Percentiles rank a stretch among this genome's conserved stretches.
phyloP scores from a whole-genome alignment of 257 asterid genomes.

The Solanum chiquidenum region DNA sequence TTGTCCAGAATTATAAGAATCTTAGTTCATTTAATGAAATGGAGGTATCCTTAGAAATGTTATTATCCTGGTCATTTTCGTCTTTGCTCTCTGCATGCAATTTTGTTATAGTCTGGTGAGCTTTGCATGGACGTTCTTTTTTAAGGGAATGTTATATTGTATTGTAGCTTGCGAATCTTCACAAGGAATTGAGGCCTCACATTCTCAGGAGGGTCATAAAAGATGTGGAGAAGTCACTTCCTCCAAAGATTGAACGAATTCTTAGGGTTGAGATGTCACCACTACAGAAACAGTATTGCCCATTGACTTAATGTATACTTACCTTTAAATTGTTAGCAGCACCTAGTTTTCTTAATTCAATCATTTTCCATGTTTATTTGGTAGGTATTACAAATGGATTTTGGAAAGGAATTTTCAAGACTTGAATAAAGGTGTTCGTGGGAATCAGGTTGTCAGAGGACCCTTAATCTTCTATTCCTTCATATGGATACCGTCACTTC shows the following conservation, averaged over 20 bases:
- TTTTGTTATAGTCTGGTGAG: neutral
- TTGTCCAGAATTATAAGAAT: conserved; percentile 87
- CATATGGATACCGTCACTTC: neutral
- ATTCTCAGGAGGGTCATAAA: conserved; percentile 95
- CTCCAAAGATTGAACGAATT: conserved; percentile 96
- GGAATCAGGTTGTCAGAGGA: conserved; percentile 68
- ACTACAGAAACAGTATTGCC: conserved; percentile 87
- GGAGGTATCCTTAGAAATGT: conserved; percentile 45
- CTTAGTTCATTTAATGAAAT: conserved; percentile 83
- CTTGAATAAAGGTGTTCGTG: conserved; percentile 97
- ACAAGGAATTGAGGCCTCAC: conserved; percentile 97
- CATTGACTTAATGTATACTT: neutral
- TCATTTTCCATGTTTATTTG: neutral
- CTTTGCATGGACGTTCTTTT: neutral
- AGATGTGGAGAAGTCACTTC: conserved; percentile 99
- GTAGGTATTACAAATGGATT: conserved; percentile 98
- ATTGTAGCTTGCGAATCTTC: conserved; percentile 87
- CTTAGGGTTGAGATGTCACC: conserved; percentile 99
- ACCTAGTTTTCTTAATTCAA: neutral
- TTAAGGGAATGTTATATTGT: neutral
- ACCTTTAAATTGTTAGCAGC: neutral
- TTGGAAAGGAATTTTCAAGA: conserved; percentile 96
- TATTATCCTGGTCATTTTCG: neutral
- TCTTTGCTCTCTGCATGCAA: neutral
- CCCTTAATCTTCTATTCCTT: neutral